A percentile compares a stretch with the other conserved stretches of the same genome.
Conservation (phyloP, 2,329 filamentous ascomycete genomes). For the Ceratocystis colombiana region DNA sequence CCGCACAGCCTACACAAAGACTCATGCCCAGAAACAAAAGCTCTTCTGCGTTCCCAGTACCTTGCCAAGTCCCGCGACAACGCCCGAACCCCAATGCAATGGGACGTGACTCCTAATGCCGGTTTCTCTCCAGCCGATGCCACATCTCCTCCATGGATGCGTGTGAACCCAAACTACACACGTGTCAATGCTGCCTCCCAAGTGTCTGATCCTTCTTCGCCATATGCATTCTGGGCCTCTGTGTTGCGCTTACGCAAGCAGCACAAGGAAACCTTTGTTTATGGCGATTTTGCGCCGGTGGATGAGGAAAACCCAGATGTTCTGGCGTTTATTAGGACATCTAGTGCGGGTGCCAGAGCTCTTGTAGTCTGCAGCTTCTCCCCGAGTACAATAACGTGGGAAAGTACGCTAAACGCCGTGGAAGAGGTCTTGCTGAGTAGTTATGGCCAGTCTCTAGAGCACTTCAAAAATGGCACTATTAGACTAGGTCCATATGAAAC, state of each 20-base stretch:
- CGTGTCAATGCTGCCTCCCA: constrained; percentile 54
- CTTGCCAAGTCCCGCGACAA: constrained; percentile 57
- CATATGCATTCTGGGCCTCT: constrained; percentile 52
- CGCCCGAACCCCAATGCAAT: constrained; percentile 61
- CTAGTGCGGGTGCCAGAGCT: constrained; percentile 31
- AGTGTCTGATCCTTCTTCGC: constrained; percentile 38
- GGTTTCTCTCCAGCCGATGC: constrained; percentile 49
- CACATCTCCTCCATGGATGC: constrained; percentile 55
- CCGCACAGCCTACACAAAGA: constrained; percentile 34
- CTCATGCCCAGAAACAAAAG: constrained; percentile 33
- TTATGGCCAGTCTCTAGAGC: constrained; percentile 29
- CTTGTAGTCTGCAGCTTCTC: constrained; percentile 37
- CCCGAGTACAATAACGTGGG: constrained; percentile 31
- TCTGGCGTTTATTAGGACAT: constrained; percentile 35
- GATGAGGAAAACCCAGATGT: constrained; percentile 32
- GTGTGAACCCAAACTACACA: constrained; percentile 52
- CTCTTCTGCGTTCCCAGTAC: constrained; percentile 37
- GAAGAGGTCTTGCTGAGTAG: constrained; percentile 34
- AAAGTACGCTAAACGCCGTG: constrained; percentile 27
- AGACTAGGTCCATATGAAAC: constrained; percentile 35
- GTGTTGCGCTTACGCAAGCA: constrained; percentile 52
- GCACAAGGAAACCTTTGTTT: constrained; percentile 54
- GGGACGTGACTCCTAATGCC: constrained; percentile 49
- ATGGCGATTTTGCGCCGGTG: constrained; percentile 40
- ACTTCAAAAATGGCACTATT: constrained; percentile 30